These are phyloP conservation scores for Lathyrus oleraceus DNA, from an alignment of 306 rosid species.

Conservation along the genomic window DNA sequence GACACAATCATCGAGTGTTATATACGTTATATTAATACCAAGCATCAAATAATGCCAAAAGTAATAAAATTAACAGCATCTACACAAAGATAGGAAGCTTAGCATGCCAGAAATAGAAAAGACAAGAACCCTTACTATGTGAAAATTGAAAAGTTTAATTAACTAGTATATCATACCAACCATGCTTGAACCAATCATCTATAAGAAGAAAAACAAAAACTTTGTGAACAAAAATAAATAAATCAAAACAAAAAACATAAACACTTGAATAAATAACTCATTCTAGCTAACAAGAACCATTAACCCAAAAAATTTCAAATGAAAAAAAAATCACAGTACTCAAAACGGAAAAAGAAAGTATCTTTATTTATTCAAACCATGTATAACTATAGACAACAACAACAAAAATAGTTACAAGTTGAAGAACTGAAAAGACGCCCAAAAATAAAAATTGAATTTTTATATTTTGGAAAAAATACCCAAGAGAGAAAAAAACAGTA, in stretches of 20 bases:
- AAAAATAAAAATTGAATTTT: neutral
- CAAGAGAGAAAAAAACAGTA: neutral
- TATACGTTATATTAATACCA: slow-evolving; percentile 21
- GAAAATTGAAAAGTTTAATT: slow-evolving; percentile 7
- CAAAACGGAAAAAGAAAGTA: slow-evolving; percentile 24
- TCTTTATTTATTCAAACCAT: neutral
- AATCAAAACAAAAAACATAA: slow-evolving; percentile 11
- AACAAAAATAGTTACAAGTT: neutral
- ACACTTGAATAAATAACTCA: slow-evolving; percentile 26
- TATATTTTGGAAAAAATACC: neutral
- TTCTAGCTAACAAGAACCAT: slow-evolving; percentile 26
- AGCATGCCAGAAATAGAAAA: slow-evolving; percentile 34
- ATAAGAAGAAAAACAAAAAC: neutral
- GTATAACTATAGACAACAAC: slow-evolving; percentile 1
- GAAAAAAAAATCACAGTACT: slow-evolving; percentile 25
- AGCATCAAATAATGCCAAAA: slow-evolving; percentile 31
- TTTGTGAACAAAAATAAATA: slow-evolving; percentile 21
- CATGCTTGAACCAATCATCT: slow-evolving; percentile 28
- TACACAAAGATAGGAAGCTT: slow-evolving; percentile 17
- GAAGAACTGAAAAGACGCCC: neutral
- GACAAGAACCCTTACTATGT: slow-evolving; percentile 10
- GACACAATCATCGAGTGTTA: slow-evolving; percentile 1
- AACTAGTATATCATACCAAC: slow-evolving; percentile 11
- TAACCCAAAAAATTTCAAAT: neutral
- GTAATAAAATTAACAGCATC: neutral